Conservation (phyloP, 2,329 filamentous ascomycete genomes). For the Rhynchosporium secalis region DNA sequence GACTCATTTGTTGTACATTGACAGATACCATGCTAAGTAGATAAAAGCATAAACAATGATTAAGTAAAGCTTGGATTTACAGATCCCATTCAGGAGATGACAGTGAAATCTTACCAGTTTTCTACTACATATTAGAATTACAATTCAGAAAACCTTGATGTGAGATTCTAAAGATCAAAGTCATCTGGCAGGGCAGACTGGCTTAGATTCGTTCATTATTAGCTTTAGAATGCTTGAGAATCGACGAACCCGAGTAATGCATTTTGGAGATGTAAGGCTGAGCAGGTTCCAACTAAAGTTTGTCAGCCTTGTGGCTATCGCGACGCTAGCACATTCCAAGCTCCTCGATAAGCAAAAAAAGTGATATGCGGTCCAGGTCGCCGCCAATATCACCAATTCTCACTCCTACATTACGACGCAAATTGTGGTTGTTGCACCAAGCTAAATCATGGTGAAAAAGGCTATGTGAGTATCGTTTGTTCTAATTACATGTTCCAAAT, state of each 20-base stretch:
- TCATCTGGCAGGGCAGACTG: no score
- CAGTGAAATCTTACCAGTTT: no score
- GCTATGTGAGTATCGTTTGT: conserved; percentile 32
- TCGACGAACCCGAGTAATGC: no score
- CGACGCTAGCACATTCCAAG: conserved; percentile 16
- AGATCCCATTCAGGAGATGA: no score
- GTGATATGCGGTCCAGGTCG: conserved; percentile 1
- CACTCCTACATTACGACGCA: background rate
- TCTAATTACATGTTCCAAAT: background rate
- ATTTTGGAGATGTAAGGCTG: background rate
- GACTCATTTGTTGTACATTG: background rate
- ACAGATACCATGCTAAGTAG: background rate
- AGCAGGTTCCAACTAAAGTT: background rate
- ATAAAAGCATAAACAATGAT: background rate
- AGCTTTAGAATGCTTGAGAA: no score
- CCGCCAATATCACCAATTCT: background rate
- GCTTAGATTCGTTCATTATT: no score
- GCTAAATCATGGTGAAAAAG: conserved; percentile 36
- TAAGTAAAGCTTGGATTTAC: no score
- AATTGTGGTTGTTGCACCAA: conserved; percentile 20
- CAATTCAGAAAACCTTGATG: no score
- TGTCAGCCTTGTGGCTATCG: conserved; percentile 26
- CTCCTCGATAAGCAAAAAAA: conserved; percentile 25
- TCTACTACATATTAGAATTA: no score
- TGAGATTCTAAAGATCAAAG: no score